phyloP scores from a whole-genome alignment of 31 red algal genomes.

The Porphyra umbilicalis region DNA sequence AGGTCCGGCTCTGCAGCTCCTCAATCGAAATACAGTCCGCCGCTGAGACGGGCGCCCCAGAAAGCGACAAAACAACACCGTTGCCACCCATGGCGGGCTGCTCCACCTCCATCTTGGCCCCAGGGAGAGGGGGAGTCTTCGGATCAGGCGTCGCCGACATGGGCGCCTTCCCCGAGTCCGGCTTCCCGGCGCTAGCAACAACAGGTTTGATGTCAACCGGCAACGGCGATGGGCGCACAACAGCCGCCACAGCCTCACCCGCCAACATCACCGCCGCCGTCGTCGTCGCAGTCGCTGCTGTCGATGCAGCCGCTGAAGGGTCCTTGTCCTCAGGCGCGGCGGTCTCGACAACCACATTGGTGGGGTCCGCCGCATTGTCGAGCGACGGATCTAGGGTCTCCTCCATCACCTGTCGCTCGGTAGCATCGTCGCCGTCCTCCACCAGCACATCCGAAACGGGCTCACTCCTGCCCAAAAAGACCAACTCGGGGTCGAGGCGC shows the following conservation, averaged over 20 bases:
- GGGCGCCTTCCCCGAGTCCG: too few relatives aligned
- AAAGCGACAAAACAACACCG: not conserved
- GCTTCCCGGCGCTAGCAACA: too few relatives aligned
- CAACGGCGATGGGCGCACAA: too few relatives aligned
- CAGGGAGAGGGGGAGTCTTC: not conserved
- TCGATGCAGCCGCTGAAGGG: too few relatives aligned
- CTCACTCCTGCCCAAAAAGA: constrained; percentile 20
- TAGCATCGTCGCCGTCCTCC: constrained; percentile 4
- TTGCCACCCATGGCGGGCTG: not conserved
- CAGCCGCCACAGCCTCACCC: not conserved
- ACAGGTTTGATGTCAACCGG: not conserved
- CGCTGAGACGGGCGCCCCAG: not conserved
- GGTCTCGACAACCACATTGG: too few relatives aligned
- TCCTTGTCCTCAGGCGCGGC: too few relatives aligned
- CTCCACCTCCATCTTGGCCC: not conserved
- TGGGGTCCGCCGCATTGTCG: not conserved
- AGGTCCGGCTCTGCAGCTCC: constrained; percentile 9
- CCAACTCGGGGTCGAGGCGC: constrained; percentile 31
- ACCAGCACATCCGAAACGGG: constrained; percentile 5
- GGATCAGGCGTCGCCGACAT: not conserved
- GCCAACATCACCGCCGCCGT: not conserved
- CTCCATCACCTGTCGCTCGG: not conserved
- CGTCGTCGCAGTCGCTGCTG: too few relatives aligned
- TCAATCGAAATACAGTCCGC: not conserved
- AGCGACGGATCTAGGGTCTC: not conserved